Conservation (phyloP, 2,329 filamentous ascomycete species). For the Cercospora sp. region DNA sequence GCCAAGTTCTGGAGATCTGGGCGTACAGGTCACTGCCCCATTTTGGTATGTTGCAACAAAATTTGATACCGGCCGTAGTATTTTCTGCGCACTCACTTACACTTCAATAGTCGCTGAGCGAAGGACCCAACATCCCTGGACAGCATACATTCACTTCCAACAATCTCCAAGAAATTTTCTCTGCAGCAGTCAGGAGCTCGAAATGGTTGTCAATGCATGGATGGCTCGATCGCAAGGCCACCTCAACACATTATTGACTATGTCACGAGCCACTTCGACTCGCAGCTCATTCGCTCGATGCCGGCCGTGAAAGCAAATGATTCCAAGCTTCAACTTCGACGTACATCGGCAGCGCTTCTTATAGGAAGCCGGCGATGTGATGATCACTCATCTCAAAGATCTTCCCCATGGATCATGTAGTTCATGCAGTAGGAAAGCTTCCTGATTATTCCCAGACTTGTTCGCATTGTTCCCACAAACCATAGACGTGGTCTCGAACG, state of each 20-base stretch:
- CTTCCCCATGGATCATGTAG: background rate
- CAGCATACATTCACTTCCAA: background rate
- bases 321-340: background rate
- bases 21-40: background rate
- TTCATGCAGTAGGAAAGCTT: background rate
- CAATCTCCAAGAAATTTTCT: background rate
- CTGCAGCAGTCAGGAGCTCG: background rate
- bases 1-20: background rate
- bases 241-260: background rate
- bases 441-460: background rate
- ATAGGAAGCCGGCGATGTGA: background rate
- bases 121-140: background rate
- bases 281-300: background rate
- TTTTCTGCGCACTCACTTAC: background rate
- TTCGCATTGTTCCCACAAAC: background rate
- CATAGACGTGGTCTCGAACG: background rate
- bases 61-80: background rate
- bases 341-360: too few species aligned
- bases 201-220: background rate
- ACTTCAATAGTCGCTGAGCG: background rate
- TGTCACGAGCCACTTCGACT: background rate
- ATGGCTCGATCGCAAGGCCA: background rate
- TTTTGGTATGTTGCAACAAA: background rate
- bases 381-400: background rate
- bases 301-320: background rate